These are phyloP conservation scores for Clavaria fumosa DNA, from an alignment of 768 basidiomycete genomes.

Conservation along the genomic window DNA sequence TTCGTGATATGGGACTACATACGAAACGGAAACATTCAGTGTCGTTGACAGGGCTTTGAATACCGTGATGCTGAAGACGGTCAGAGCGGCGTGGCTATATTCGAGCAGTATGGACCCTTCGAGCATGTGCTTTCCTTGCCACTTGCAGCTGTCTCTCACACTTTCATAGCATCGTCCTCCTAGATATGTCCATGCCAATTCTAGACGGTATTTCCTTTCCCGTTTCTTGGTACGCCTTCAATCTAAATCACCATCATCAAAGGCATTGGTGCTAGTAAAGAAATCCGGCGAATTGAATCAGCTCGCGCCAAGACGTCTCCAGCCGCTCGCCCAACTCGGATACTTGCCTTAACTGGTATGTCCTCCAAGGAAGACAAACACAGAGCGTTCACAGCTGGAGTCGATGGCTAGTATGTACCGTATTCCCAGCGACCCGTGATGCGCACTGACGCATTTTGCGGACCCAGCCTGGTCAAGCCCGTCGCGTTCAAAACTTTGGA, in stretches of 20 bases:
- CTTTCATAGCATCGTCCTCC: constrained; percentile 51
- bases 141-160: background rate
- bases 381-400: constrained; percentile 80
- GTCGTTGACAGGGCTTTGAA: constrained; percentile 49
- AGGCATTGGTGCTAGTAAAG: constrained; percentile 73
- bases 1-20: constrained; percentile 8
- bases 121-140: constrained; percentile 41
- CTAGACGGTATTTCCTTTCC: constrained; percentile 48
- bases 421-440: background rate
- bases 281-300: constrained; percentile 65
- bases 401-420: constrained; percentile 93
- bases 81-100: constrained; percentile 66
- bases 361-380: constrained; percentile 88
- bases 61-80: constrained; percentile 74
- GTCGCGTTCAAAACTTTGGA: constrained; percentile 88
- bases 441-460: background rate
- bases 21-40: constrained; percentile 12
- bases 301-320: constrained; percentile 19
- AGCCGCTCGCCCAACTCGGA: constrained; percentile 27
- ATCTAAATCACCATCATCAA: constrained; percentile 1
- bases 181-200: constrained; percentile 91
- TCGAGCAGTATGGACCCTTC: constrained; percentile 59
- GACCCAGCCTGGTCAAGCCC: constrained; percentile 73
- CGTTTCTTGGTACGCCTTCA: background rate
- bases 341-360: constrained; percentile 86